Percentiles rank a stretch among this genome's conserved stretches.
phyloP scores from a whole-genome alignment of 169 alveolate species.

The Babesia ovis region DNA sequence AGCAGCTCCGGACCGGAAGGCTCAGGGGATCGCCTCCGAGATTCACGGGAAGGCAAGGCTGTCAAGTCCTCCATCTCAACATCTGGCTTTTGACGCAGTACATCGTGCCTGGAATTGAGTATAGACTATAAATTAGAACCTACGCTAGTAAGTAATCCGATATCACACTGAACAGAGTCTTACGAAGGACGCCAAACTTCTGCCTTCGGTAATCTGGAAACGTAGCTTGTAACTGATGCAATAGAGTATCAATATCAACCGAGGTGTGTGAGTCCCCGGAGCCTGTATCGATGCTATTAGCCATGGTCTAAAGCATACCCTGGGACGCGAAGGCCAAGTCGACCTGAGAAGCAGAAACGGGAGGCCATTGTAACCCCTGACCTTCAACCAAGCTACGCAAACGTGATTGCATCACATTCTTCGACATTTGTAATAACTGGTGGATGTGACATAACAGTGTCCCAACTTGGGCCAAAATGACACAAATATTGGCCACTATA shows the following conservation, averaged over 20 bases:
- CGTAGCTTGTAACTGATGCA: conserved; percentile 38
- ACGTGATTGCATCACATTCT: conserved; percentile 30
- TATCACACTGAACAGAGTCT: conserved; percentile 18
- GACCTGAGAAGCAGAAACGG: conserved; percentile 34
- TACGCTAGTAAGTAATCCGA: conserved; percentile 9
- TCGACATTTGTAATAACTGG: conserved; percentile 34
- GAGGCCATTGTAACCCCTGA: conserved; percentile 61
- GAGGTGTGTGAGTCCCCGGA: conserved; percentile 1
- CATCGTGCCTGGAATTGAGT: neutral
- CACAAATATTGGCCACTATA: too few relatives aligned
- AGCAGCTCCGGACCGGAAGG: neutral
- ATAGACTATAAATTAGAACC: neutral
- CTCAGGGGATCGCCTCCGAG: neutral
- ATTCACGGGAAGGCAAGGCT: neutral
- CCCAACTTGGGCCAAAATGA: too few relatives aligned
- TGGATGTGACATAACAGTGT: too few relatives aligned
- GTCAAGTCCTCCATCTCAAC: conserved; percentile 22
- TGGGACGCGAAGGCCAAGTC: conserved; percentile 40
- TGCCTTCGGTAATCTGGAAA: conserved; percentile 61
- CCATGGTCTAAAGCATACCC: too few relatives aligned
- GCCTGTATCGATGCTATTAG: too few relatives aligned
- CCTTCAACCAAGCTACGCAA: conserved; percentile 32
- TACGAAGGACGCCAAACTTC: conserved; percentile 50
- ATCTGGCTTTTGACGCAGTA: neutral
- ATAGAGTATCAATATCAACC: conserved; percentile 15